Base-by-base conservation (phyloP, 1,139 yeast genomes). In the Kodamaea sp. region DNA sequence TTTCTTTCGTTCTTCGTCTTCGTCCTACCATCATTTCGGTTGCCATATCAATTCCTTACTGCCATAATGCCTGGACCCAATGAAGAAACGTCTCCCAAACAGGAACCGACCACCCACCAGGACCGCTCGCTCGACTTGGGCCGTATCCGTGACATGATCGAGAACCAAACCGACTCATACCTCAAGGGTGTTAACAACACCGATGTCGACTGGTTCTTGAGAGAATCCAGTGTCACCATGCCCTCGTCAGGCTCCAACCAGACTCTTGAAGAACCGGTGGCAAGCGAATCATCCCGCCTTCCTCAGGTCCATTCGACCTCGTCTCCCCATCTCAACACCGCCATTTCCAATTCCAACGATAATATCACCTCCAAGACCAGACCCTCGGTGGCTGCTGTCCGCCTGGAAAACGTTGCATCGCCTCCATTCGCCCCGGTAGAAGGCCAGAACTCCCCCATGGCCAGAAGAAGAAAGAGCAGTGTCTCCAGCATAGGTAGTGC, bases 181-280 rank as follows among this genome's bases (percentile, higher is more conserved):
- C 48, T 59, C 20, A 51, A 55, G 34, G 69, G 64, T 2, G 58
- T 66, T 13, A 51, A 53, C 22, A 57, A 54, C 31, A 52, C 57
- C 14, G 74, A 70, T 38, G 64, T 70, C 10, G 73, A 74, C 44
- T 77, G 81, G 82, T 64, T 77, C 39, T 56, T 77, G 13, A 57
- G 79, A 37, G 59, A 57, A 12, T 48, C 63, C 11, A 47, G 35
- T n/a, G 47, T 45, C 8, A 15, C 35, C 11, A 12, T 32, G 28
- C 39, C 39, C 11, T 26, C 34, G 11, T 11, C 28, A n/a, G 34
- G 16, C 11, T n/a, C 26, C 16, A 5, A 11, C 11, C n/a, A 5
- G 6, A 22, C 21, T 11, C 12, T n/a, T 13, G 24, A 26, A 5
- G 18, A 18, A 8, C 21, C 22, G 4, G 12, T 24, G 11, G 22